Evolutionary conservation across 2,329 filamentous ascomycete species (phyloP).

Genomic region (Monosporascus sp.): DNA sequence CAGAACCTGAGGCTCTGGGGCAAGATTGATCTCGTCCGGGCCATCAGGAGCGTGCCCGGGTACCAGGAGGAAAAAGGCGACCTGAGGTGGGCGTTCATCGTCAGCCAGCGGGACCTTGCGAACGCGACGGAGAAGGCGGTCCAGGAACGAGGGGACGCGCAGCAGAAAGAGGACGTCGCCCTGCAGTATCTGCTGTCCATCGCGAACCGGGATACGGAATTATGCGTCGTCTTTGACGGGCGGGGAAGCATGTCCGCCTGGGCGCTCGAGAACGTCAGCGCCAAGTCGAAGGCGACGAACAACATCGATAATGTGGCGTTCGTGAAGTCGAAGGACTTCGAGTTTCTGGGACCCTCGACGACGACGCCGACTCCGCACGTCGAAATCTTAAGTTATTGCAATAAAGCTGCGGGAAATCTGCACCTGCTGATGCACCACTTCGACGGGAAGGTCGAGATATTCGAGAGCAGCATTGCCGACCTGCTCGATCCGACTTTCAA

Average conservation of each 20-base stretch:
- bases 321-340: constrained; percentile 54
- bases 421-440: constrained; percentile 78
- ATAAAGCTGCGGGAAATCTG: constrained; percentile 57
- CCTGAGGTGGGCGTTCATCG: constrained; percentile 68
- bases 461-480: constrained; percentile 70
- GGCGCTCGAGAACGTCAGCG: constrained; percentile 82
- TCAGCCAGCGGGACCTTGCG: constrained; percentile 76
- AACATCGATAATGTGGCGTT: constrained; percentile 85
- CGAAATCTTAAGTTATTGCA: constrained; percentile 70
- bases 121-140: constrained; percentile 73
- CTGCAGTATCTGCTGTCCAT: constrained; percentile 82
- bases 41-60: constrained; percentile 49
- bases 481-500: constrained; percentile 70
- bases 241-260: constrained; percentile 83
- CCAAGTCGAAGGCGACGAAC: constrained; percentile 57
- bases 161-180: constrained; percentile 61
- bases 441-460: constrained; percentile 77
- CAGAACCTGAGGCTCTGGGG: constrained; percentile 76
- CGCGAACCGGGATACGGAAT: constrained; percentile 78
- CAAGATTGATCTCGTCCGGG: constrained; percentile 67
- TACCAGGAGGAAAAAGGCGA: constrained; percentile 20
- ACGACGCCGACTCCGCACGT: constrained; percentile 40
- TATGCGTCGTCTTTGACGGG: constrained; percentile 82
- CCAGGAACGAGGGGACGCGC: constrained; percentile 49
- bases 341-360: constrained; percentile 32